Evolutionary conservation across 2,329 filamentous ascomycete genomes (phyloP).

Genomic region (Colletotrichum godetiae): DNA sequence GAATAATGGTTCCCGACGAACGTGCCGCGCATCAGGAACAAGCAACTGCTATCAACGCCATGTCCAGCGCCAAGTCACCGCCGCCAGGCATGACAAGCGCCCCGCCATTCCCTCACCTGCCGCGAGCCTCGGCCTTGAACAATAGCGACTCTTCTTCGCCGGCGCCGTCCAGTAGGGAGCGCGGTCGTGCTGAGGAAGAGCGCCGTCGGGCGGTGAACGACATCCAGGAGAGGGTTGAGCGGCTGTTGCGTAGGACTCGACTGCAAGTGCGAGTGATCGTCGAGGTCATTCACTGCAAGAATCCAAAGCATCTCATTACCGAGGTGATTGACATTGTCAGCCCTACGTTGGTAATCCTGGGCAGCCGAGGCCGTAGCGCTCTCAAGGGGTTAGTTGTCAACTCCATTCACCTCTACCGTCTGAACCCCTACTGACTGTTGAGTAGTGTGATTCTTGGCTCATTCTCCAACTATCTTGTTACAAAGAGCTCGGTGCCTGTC

Average conservation of each 20-base stretch:
- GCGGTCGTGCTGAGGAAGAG: conserved; percentile 78
- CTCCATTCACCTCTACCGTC: not conserved
- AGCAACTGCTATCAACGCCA: conserved; percentile 75
- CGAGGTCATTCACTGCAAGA: conserved; percentile 98
- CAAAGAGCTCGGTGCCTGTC: conserved; percentile 94
- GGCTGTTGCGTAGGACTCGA: conserved; percentile 87
- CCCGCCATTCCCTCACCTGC: conserved; percentile 44
- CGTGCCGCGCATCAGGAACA: conserved; percentile 81
- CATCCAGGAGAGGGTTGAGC: conserved; percentile 87
- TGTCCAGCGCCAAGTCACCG: conserved; percentile 58
- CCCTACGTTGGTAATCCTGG: conserved; percentile 92
- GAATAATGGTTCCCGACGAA: conserved; percentile 75
- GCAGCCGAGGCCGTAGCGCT: conserved; percentile 89
- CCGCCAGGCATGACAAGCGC: conserved; percentile 38
- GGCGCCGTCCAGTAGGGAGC: conserved; percentile 60
- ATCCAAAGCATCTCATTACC: conserved; percentile 93
- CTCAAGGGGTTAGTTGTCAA: conserved; percentile 81
- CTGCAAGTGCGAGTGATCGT: conserved; percentile 94
- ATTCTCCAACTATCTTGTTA: conserved; percentile 97
- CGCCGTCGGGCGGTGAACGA: conserved; percentile 83
- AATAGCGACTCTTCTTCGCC: conserved; percentile 54
- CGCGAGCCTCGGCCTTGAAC: conserved; percentile 49
- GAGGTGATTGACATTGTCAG: conserved; percentile 96
- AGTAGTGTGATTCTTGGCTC: conserved; percentile 89
- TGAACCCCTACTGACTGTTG: conserved; percentile 43